These are phyloP conservation scores for Trichomonascaceae sp. DNA, from an alignment of 1,139 yeast genomes.

Conservation along the genomic window DNA sequence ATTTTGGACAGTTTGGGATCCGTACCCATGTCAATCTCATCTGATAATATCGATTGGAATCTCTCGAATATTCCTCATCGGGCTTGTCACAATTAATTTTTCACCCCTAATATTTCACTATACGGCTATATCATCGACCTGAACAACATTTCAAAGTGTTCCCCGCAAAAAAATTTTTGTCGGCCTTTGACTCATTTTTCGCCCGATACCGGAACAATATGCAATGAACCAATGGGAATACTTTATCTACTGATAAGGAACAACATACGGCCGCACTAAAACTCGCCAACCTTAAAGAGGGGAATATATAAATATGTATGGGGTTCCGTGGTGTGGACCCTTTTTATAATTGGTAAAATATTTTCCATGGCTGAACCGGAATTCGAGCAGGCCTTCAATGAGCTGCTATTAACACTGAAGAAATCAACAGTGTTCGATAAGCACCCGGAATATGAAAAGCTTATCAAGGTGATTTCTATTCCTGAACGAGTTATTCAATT, in stretches of 20 bases:
- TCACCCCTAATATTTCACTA: neutral
- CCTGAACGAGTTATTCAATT: conserved; percentile 96
- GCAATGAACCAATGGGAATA: neutral
- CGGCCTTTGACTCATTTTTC: neutral
- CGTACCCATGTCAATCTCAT: neutral
- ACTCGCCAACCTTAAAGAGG: neutral
- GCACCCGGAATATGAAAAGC: conserved; percentile 86
- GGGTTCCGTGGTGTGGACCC: neutral
- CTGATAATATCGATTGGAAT: neutral
- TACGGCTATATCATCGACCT: neutral
- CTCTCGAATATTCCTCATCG: neutral
- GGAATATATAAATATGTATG: conserved; percentile 5
- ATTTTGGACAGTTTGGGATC: neutral
- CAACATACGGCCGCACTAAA: neutral
- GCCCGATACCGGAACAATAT: neutral
- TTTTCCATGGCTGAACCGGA: conserved; percentile 68
- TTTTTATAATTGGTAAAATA: neutral
- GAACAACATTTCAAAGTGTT: neutral
- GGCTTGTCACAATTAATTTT: neutral
- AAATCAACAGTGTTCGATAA: conserved; percentile 85
- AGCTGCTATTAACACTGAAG: conserved; percentile 79
- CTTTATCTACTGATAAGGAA: neutral
- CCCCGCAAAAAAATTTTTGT: neutral
- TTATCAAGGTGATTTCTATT: conserved; percentile 82
- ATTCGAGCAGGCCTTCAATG: conserved; percentile 97